phyloP scores from a whole-genome alignment of 345 rosid genomes.

The Eucalyptus urophylla region DNA sequence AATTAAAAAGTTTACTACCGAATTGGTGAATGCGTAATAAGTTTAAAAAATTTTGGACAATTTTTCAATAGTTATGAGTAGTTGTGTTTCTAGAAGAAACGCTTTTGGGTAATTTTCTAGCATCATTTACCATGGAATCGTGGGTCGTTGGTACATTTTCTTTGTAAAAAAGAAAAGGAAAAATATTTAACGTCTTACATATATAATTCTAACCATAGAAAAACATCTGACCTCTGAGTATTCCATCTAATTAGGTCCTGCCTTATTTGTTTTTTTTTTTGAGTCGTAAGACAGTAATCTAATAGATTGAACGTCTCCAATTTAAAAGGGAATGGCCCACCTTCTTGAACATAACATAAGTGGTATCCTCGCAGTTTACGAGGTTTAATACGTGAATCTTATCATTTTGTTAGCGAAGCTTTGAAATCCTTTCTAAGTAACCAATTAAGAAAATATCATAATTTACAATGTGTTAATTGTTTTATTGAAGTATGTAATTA shows the following conservation, averaged over 20 bases:
- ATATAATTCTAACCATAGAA: too few species aligned
- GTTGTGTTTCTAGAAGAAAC: too few species aligned
- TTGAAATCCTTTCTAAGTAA: neutral
- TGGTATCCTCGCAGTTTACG: neutral
- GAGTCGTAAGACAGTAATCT: too few species aligned
- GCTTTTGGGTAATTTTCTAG: too few species aligned
- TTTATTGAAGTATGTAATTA: neutral
- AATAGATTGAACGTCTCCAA: neutral
- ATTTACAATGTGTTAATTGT: neutral
- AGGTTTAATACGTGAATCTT: too few species aligned
- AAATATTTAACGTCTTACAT: neutral
- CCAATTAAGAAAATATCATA: neutral
- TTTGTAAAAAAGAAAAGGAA: too few species aligned
- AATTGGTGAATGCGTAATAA: neutral
- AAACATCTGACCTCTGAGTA: neutral
- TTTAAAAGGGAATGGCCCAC: neutral
- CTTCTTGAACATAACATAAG: neutral
- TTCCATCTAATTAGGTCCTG: neutral
- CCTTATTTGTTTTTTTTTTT: neutral
- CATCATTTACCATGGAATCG: too few species aligned
- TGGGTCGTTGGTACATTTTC: too few species aligned
- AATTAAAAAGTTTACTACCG: neutral
- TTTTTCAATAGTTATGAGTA: neutral
- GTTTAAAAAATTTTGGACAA: neutral
- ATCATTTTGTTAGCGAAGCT: neutral